Evolutionary conservation across 306 rosid genomes (phyloP).

Genomic region (Cucurbita ficifolia): DNA sequence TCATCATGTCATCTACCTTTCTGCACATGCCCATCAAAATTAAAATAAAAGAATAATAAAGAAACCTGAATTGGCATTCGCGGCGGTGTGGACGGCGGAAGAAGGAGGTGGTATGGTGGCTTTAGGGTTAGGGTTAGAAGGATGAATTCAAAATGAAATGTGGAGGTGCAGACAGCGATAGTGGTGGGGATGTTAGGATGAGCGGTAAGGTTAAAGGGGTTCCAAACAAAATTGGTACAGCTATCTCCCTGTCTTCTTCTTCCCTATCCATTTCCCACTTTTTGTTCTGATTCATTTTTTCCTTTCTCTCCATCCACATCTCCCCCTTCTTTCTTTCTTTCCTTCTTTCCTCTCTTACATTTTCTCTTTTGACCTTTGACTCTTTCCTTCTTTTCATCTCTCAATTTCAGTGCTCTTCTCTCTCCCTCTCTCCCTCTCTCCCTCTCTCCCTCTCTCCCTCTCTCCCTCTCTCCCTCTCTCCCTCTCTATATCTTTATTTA

Average conservation of each 20-base stretch:
- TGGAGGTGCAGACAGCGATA: constrained; percentile 36
- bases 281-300: constrained; percentile 95
- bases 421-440: not conserved
- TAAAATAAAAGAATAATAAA: not conserved
- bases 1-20: not conserved
- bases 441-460: no score
- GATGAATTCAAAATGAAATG: not conserved
- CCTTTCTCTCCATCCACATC: constrained; percentile 49
- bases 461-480: no score
- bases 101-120: not conserved
- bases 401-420: constrained; percentile 7
- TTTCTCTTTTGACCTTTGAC: not conserved
- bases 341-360: not conserved
- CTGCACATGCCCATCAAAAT: not conserved
- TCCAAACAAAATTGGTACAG: constrained; percentile 72
- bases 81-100: not conserved
- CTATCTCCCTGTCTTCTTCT: constrained; percentile 35
- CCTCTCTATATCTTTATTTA: not conserved
- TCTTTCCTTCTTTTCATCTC: not conserved
- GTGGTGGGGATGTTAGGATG: constrained; percentile 54
- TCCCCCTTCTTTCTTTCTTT: not conserved
- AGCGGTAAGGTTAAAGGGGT: constrained; percentile 57
- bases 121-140: not conserved
- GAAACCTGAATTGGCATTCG: not conserved
- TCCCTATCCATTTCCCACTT: constrained; percentile 34